Percentiles rank a stretch among this genome's conserved stretches.
Conservation (phyloP, 2,329 filamentous ascomycete genomes). For the Colletotrichum salicis region DNA sequence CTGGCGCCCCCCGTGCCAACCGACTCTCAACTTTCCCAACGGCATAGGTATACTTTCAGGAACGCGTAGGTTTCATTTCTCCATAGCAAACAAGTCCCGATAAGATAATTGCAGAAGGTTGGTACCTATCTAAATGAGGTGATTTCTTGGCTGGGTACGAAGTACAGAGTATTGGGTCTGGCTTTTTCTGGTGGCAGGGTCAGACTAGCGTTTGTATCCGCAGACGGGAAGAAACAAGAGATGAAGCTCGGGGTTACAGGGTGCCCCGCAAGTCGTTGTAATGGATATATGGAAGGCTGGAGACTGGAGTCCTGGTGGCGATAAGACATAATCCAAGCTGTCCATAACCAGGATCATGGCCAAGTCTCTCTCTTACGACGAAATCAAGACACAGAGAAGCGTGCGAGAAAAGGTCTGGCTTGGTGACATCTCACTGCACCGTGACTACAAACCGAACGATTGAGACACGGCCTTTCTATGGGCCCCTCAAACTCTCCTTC, state of each 20-base stretch:
- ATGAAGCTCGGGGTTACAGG: constrained; percentile 22
- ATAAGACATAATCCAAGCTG: not conserved
- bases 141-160: not conserved
- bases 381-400: not conserved
- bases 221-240: constrained; percentile 25
- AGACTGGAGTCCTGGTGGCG: constrained; percentile 21
- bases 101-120: not conserved
- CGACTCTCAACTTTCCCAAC: not conserved
- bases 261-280: constrained; percentile 26
- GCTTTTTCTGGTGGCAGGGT: constrained; percentile 3
- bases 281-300: not conserved
- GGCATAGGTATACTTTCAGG: too few relatives aligned
- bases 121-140: not conserved
- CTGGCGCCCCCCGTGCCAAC: not conserved
- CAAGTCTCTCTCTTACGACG: not conserved
- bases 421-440: not conserved
- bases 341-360: not conserved
- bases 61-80: not conserved
- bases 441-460: not conserved
- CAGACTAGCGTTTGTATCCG: not conserved
- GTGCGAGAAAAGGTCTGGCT: too few relatives aligned
- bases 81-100: not conserved
- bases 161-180: not conserved
- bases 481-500: not conserved
- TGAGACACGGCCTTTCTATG: not conserved